Evolutionary conservation across 1,139 yeast species (phyloP), one percentile per base, ranked within the genome.

Genomic region (Tardiomyces blankii): DNA sequence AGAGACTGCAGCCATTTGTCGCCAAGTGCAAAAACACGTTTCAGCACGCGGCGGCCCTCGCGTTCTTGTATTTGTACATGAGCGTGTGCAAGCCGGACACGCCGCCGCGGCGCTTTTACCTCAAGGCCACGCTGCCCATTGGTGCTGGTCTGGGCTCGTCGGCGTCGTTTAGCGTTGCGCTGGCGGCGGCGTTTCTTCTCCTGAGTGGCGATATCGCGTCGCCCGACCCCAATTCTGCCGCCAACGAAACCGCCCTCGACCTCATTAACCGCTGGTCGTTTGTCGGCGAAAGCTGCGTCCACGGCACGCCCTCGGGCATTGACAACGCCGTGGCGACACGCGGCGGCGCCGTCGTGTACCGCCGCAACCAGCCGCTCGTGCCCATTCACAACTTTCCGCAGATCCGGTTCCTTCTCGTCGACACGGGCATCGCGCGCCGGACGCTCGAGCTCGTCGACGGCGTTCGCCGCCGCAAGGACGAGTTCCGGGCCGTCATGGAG

Each of bases 91-190:
- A 62, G 6, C 67, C 68, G 8, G 57, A 64, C 0, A 65, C 70
- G 1, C 70, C 71, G 0, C 85, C 85, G 1, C 61, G 71, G 52
- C 72, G 71, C 25, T 87, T 82, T 62, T 72, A 78, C 5, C 78
- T 87, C 23, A 74, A 91, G 48, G 85, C 96, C 0, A 81, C 95
- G 0, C 69, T 89, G 45, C 98, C 99, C 0, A 84, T 91, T 46
- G 97, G 99, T 27, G 96, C 98, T 1, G 99, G 99, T 0, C 71
- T 91, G 44, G 99, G 99, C 0, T 86, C 96, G 0, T 85, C 95
- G 44, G 98, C 97, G 0, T 80, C 95, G 2, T 77, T 86, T 18
- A 78, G 95, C 0, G 98, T 91, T 12, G 82, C 95, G 60, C 63
- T 91, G 40, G 77, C 95, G 0, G 70, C 93, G 11, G 91, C 94